Evolutionary conservation across 1,284 basidiomycete genomes (phyloP).

Genomic region (Trametes hirsuta): DNA sequence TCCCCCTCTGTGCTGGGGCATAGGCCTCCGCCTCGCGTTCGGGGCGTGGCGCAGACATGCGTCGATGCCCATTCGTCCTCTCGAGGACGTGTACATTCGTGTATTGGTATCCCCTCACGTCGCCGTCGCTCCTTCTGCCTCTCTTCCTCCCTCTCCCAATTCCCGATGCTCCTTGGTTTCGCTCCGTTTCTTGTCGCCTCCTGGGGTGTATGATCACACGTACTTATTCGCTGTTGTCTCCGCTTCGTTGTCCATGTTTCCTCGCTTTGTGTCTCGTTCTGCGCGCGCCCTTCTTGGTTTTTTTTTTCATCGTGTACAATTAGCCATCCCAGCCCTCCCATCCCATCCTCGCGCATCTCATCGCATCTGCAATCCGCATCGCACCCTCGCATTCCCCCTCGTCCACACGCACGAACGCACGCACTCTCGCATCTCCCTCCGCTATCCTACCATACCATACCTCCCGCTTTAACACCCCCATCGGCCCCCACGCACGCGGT

Average conservation of each 20-base stretch:
- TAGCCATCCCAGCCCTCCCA: constrained; percentile 5
- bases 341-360: constrained; percentile 2
- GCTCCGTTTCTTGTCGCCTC: constrained; percentile 2
- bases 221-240: constrained; percentile 8
- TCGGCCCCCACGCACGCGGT: constrained; percentile 5
- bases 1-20: constrained; percentile 15
- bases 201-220: constrained; percentile 23
- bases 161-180: not conserved
- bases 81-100: constrained; percentile 25
- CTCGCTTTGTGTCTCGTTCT: constrained; percentile 3
- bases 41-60: not conserved
- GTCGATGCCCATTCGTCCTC: not conserved
- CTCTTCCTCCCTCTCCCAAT: not conserved
- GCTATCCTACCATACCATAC: not conserved
- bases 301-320: constrained; percentile 1
- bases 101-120: constrained; percentile 24
- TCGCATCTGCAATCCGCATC: not conserved
- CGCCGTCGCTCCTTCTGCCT: constrained; percentile 21
- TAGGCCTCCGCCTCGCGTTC: constrained; percentile 8
- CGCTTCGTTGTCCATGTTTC: constrained; percentile 15
- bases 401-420: not conserved
- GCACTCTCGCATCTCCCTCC: not conserved
- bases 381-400: not conserved
- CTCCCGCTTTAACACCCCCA: not conserved
- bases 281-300: not conserved